Percentiles rank a stretch among this genome's conserved stretches.
Conservation (phyloP, 768 basidiomycete species). For the Boletus reticuloceps region DNA sequence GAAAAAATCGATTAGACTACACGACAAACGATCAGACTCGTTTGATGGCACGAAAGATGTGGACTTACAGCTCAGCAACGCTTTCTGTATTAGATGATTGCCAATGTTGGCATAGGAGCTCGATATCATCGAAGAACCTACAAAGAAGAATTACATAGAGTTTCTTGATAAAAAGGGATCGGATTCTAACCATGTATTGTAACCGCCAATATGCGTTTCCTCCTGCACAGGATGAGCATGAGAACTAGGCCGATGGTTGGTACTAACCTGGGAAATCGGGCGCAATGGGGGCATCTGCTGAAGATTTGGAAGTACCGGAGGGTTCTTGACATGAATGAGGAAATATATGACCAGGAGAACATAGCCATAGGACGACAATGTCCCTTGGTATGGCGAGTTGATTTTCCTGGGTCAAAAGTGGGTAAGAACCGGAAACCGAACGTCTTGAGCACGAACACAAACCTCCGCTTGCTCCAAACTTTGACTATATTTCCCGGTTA, state of each 20-base stretch:
- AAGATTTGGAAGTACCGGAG: constrained; percentile 92
- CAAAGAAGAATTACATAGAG: constrained; percentile 7
- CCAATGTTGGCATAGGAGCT: constrained; percentile 88
- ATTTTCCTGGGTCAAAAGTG: constrained; percentile 68
- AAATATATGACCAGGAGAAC: constrained; percentile 98
- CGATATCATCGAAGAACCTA: constrained; percentile 98
- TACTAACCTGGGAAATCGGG: constrained; percentile 70
- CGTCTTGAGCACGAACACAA: background rate
- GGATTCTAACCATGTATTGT: constrained; percentile 70
- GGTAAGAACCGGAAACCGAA: background rate
- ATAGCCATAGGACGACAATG: constrained; percentile 95
- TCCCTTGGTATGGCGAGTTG: constrained; percentile 97
- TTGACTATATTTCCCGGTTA: constrained; percentile 61
- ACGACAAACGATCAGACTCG: constrained; percentile 8
- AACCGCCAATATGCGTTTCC: constrained; percentile 74
- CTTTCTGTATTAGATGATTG: constrained; percentile 89
- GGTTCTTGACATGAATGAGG: constrained; percentile 95
- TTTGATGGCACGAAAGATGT: background rate
- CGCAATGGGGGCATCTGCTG: constrained; percentile 92
- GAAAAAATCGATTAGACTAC: constrained; percentile 95
- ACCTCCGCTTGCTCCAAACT: constrained; percentile 98
- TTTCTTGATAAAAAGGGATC: constrained; percentile 1
- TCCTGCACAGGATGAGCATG: constrained; percentile 44
- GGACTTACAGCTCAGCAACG: constrained; percentile 85
- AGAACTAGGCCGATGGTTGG: constrained; percentile 6